These are phyloP conservation scores for Colletotrichum sp. DNA, from an alignment of 2,329 filamentous ascomycete genomes.

Conservation along the genomic window DNA sequence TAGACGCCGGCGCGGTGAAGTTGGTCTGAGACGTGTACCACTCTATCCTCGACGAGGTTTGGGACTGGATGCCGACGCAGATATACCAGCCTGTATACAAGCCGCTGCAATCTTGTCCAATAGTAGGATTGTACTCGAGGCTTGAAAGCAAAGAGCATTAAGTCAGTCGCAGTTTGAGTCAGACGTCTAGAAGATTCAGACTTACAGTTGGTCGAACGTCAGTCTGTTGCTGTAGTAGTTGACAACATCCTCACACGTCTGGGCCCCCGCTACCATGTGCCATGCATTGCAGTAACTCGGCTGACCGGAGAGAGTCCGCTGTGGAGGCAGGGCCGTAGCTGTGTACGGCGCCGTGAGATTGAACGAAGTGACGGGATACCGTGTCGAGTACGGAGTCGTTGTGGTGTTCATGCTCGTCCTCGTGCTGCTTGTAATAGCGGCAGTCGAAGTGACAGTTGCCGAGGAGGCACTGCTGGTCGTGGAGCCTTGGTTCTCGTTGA, in stretches of 20 bases:
- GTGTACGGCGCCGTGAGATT: slow-evolving; percentile 2
- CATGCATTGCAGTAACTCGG: neutral
- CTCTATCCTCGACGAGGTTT: neutral
- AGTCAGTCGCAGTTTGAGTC: neutral
- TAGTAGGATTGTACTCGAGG: slow-evolving; percentile 17
- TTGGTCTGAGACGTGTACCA: slow-evolving; percentile 2
- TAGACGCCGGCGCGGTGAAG: neutral
- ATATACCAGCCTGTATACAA: neutral
- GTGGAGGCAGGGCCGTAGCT: neutral
- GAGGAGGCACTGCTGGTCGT: neutral
- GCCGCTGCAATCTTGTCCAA: slow-evolving; percentile 16
- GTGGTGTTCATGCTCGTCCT: neutral
- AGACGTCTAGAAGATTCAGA: neutral
- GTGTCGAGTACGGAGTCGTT: slow-evolving; percentile 1
- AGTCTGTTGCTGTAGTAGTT: neutral
- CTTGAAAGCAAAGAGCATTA: neutral
- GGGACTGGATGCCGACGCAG: neutral
- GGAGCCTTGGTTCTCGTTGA: neutral
- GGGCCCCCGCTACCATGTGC: neutral
- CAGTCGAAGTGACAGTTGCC: neutral
- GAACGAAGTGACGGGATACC: neutral
- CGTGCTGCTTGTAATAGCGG: neutral
- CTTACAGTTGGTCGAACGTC: neutral
- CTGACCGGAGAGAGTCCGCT: neutral
- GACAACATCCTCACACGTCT: neutral